Evolutionary conservation across 2,329 filamentous ascomycete species (phyloP), one percentile per base, ranked within the genome.

Genomic region (Aspergillus ochraceoroseus): DNA sequence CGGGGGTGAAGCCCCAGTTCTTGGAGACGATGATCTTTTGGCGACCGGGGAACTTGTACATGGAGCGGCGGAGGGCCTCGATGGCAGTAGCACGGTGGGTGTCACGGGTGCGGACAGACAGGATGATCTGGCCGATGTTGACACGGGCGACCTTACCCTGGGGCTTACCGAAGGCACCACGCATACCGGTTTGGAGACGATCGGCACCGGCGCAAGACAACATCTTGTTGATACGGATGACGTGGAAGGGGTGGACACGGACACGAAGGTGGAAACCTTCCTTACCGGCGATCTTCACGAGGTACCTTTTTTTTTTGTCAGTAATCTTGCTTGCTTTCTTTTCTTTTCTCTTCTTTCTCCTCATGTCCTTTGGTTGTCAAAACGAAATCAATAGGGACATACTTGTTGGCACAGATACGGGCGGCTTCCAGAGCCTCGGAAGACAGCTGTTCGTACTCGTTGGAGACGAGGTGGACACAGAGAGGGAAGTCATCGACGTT

Each of bases 211-310:
- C 92, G 75, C 92, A 98, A 70, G 92, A 96, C 87, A 98, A 90
- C 92, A 98, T 98, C 86, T 98, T 98, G 88, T 98, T 98, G 89
- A 98, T 98, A 76, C 92, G 92, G 80, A 98, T 85, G 76, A 98
- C 92, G 81, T 98, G 92, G 87, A 87, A 98, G 59, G 92, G 92
- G 82, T 98, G 92, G 68, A 88, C 89, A 70, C 92, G 79, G 64
- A 82, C 76, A 56, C 79, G 79, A 52, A 83, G 68, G 70, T 83
- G 79, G 77, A 83, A 82, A 70, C 76, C 75, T 77, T 83, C 79
- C 72, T 83, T 83, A 70, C 79, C 79, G 62, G 75, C 73, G 58
- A 74, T 70, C 73, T 82, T 82, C 68, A 82, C 79, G 57, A 83
- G 74, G 72, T 83, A 82, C 65, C 74, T 77, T 43, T 31, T 30